These are phyloP conservation scores for Boletus rubropictus DNA, from an alignment of 768 basidiomycete species.

Conservation along the genomic window DNA sequence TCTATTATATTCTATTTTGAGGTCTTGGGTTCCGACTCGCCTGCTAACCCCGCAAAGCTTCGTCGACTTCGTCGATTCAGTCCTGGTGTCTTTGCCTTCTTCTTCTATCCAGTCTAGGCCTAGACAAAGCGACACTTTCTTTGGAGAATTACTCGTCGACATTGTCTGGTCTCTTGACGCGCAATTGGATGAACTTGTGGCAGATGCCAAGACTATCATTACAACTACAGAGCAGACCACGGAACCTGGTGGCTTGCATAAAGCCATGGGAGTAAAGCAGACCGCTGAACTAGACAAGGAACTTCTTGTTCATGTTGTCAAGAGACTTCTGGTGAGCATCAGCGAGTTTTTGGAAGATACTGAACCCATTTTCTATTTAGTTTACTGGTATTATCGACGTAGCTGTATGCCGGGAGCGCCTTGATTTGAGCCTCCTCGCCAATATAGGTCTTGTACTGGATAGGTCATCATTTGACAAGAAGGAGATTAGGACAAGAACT, in stretches of 20 bases:
- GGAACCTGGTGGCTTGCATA: conserved; percentile 21
- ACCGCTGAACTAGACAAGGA: conserved; percentile 60
- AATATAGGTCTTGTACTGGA: conserved; percentile 66
- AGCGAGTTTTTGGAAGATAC: not conserved
- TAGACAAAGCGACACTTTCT: conserved; percentile 38
- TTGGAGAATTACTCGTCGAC: conserved; percentile 73
- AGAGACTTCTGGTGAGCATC: conserved; percentile 49
- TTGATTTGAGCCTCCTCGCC: conserved; percentile 61
- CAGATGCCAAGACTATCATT: conserved; percentile 46
- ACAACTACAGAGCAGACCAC: conserved; percentile 25
- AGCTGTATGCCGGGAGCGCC: conserved; percentile 62
- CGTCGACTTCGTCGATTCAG: conserved; percentile 58
- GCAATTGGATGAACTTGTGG: conserved; percentile 64
- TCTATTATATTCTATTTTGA: conserved; percentile 53
- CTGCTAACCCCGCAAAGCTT: conserved; percentile 46
- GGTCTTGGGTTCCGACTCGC: conserved; percentile 47
- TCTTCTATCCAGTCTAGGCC: conserved; percentile 41
- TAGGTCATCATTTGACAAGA: conserved; percentile 62
- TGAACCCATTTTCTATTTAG: conserved; percentile 33
- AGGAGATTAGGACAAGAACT: conserved; percentile 75
- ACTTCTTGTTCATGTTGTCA: conserved; percentile 51
- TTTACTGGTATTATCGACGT: conserved; percentile 51
- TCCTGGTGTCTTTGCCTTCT: conserved; percentile 59
- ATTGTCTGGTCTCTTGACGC: conserved; percentile 78
- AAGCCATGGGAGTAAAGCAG: conserved; percentile 43